These are phyloP conservation scores for Aciculoconidium aculeatum DNA, from an alignment of 805 yeast species.

Conservation along the genomic window DNA sequence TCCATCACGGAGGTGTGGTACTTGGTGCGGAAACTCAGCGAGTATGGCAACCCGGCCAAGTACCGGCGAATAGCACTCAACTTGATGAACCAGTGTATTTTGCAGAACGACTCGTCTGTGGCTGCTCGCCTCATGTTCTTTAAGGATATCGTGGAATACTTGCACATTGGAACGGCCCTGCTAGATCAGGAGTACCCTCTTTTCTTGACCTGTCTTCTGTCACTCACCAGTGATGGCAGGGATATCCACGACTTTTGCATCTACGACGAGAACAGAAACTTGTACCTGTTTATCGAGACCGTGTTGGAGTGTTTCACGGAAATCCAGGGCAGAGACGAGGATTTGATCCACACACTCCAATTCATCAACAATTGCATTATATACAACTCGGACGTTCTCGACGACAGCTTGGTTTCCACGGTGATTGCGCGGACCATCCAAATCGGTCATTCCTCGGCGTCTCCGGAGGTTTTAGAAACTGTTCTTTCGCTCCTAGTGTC, in stretches of 20 bases:
- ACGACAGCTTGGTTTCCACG: slow-evolving; percentile 25
- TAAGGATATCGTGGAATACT: slow-evolving; percentile 46
- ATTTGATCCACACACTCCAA: slow-evolving; percentile 16
- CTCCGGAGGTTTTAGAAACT: too few species aligned
- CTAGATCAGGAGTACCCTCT: slow-evolving; percentile 47
- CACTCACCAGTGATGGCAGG: slow-evolving; percentile 48
- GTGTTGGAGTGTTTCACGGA: slow-evolving; percentile 2
- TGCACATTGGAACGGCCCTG: slow-evolving; percentile 23
- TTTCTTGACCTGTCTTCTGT: slow-evolving; percentile 41
- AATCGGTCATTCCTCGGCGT: too few species aligned
- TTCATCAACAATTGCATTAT: slow-evolving; percentile 43
- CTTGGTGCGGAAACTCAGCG: slow-evolving; percentile 50
- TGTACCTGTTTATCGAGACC: slow-evolving; percentile 13
- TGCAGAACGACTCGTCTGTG: slow-evolving; percentile 45
- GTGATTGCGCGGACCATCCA: slow-evolving; percentile 30
- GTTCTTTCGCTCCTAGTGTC: too few species aligned
- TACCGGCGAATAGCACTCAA: slow-evolving; percentile 43
- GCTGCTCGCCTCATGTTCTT: slow-evolving; percentile 52
- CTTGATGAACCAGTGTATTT: slow-evolving; percentile 52
- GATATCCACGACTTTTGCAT: slow-evolving; percentile 48
- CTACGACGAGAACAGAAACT: slow-evolving; percentile 28
- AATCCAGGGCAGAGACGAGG: slow-evolving; percentile 8
- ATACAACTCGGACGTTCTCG: slow-evolving; percentile 41
- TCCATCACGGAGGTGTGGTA: slow-evolving; percentile 76
- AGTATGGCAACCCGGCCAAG: slow-evolving; percentile 26